Evolutionary conservation across 208 protist genomes (phyloP).

Genomic region (Leishmania aethiopica): DNA sequence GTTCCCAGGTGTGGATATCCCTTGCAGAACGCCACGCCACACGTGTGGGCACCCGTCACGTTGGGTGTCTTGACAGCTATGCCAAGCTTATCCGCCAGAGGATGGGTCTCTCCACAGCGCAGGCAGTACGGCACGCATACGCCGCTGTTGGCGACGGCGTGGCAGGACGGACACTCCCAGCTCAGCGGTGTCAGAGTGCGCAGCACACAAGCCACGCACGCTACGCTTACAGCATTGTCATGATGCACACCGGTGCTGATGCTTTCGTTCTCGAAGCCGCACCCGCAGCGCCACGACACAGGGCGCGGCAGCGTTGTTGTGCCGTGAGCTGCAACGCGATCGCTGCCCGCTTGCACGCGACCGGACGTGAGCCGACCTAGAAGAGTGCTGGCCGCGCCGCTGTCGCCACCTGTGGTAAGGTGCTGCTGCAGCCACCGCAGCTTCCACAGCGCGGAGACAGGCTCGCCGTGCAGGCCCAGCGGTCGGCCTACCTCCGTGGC

Average conservation of each 20-base stretch:
- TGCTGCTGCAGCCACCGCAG: conserved; percentile 26
- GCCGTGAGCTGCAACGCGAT: not conserved
- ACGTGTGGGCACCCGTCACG: not conserved
- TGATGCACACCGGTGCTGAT: not conserved
- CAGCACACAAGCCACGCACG: conserved; percentile 52
- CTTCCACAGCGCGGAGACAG: conserved; percentile 28
- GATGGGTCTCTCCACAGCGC: conserved; percentile 57
- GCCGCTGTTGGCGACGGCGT: conserved; percentile 33
- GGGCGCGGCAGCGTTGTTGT: not conserved
- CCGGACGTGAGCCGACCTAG: not conserved
- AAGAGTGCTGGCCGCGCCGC: not conserved
- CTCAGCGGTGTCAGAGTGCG: conserved; percentile 33
- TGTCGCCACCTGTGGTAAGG: not conserved
- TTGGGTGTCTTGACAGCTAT: not conserved
- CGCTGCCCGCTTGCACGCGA: too few relatives aligned
- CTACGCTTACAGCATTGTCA: not conserved
- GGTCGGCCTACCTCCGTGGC: conserved; percentile 29
- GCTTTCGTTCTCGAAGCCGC: conserved; percentile 36
- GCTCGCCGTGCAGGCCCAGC: conserved; percentile 24
- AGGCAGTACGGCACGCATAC: conserved; percentile 50
- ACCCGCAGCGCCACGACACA: conserved; percentile 42
- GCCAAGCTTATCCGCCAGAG: conserved; percentile 7
- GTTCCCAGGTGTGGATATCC: not conserved
- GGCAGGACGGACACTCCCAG: conserved; percentile 66
- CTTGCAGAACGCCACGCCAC: not conserved